Evolutionary conservation across 2,329 filamentous ascomycete species (phyloP).

Genomic region (Neofusicoccum parvum): DNA sequence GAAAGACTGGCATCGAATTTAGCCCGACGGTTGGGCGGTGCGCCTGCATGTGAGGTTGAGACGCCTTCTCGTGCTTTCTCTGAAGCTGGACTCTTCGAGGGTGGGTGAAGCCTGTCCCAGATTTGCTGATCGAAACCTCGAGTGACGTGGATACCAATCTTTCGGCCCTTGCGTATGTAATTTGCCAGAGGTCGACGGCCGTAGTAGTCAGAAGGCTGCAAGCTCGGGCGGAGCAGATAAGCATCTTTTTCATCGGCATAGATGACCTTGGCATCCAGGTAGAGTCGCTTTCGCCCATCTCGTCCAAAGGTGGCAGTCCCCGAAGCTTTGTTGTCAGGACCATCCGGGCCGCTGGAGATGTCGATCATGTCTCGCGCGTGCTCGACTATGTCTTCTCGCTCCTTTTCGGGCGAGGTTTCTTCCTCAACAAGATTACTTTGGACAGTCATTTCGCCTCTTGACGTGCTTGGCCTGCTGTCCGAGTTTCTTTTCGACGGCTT

Average conservation of each 20-base stretch:
- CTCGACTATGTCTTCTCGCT: conserved; percentile 46
- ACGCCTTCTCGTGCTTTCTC: conserved; percentile 48
- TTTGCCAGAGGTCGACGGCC: conserved; percentile 78
- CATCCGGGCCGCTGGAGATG: conserved; percentile 47
- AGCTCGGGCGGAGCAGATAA: conserved; percentile 81
- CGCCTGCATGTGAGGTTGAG: conserved; percentile 47
- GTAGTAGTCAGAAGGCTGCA: conserved; percentile 84
- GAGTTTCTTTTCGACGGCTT: conserved; percentile 56
- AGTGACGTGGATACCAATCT: conserved; percentile 83
- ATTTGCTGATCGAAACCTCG: conserved; percentile 78
- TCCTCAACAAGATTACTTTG: conserved; percentile 10
- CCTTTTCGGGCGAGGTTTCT: conserved; percentile 39
- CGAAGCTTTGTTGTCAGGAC: conserved; percentile 51
- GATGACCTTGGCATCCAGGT: conserved; percentile 78
- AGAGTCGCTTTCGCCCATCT: conserved; percentile 58
- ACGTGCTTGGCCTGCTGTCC: conserved; percentile 46
- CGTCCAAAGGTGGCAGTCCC: conserved; percentile 46
- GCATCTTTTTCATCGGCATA: conserved; percentile 78
- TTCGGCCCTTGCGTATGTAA: conserved; percentile 76
- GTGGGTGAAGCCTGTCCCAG: conserved; percentile 75
- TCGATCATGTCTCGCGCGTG: conserved; percentile 52
- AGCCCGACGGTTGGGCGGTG: conserved; percentile 41
- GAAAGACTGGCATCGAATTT: conserved; percentile 61
- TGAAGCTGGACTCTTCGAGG: conserved; percentile 43
- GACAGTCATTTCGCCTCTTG: conserved; percentile 31